These are phyloP conservation scores for Teunomyces panamensis DNA, from an alignment of 805 yeast species.

Conservation along the genomic window DNA sequence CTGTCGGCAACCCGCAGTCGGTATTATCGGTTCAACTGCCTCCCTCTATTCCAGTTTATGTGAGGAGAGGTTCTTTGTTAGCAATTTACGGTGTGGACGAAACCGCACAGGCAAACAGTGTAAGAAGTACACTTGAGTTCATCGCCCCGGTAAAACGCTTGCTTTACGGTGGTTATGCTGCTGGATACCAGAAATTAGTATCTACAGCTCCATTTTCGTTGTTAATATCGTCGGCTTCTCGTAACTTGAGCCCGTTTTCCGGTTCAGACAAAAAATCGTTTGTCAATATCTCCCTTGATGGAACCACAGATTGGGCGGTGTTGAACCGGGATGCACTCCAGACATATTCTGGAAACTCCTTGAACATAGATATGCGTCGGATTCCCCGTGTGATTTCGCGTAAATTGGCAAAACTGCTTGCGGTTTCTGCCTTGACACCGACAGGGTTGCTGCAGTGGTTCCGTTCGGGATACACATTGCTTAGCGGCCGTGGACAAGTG, in stretches of 20 bases:
- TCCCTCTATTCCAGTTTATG: conserved; percentile 54
- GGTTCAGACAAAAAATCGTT: conserved; percentile 35
- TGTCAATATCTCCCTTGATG: conserved; percentile 49
- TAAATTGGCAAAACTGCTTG: conserved; percentile 24
- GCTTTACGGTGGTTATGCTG: conserved; percentile 42
- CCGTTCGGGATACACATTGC: conserved; percentile 42
- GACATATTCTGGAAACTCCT: conserved; percentile 52
- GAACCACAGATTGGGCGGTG: conserved; percentile 62
- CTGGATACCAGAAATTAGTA: conserved; percentile 46
- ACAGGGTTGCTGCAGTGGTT: conserved; percentile 42
- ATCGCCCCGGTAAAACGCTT: conserved; percentile 41
- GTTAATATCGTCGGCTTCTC: conserved; percentile 39
- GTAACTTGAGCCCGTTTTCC: conserved; percentile 11
- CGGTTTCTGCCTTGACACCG: conserved; percentile 18
- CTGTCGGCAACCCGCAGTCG: conserved; percentile 49
- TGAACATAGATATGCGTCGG: conserved; percentile 34
- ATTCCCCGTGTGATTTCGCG: conserved; percentile 41
- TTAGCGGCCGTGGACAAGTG: conserved; percentile 57
- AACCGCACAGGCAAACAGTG: conserved; percentile 13
- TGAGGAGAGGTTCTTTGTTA: conserved; percentile 49
- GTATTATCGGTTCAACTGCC: conserved; percentile 51
- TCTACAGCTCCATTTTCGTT: conserved; percentile 47
- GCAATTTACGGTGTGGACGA: conserved; percentile 39
- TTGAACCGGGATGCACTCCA: conserved; percentile 47
- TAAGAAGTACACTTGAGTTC: conserved; percentile 26